Base-by-base conservation (phyloP, 371 early-diverging fungal species). In the Choanephora cucurbitarum region DNA sequence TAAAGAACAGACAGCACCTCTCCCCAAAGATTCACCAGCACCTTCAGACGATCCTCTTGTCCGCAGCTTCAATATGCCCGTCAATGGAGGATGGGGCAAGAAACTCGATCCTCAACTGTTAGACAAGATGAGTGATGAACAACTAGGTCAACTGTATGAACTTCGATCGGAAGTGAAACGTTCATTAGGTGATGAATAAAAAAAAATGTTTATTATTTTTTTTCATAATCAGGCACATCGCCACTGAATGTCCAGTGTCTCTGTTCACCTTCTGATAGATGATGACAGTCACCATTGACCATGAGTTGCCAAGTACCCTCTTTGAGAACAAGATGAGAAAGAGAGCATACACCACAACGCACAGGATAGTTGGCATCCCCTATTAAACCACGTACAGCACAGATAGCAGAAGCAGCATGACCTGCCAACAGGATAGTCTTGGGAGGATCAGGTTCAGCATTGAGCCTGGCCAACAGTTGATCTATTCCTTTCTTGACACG, bases 41-140 rank as follows among this genome's bases (percentile, higher is more conserved):
- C 66, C 70, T 34, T 52, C 53, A 21, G 43, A 68, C 18, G 75
- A 74, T 52, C 70, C 71, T 14, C 52, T 71, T 18, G 71, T 71
- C 5, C 60, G 64, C 34, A 69, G 69, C 28, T 70, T 69, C 50
- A 67, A 71, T 23, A 62, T 46, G 18, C 72, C 77, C 24, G 47
- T 45, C 5, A 64, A 64, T 10, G 72, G 69, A 6, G 76, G 72
- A 5, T 66, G 74, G 70, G 87, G 88, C 18, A 82, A 75, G 65
- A 82, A 73, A 49, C 23, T 89, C 18, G 77, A 80, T 28, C 13
- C 57, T 11, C 57, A 68, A 3, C 49, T 76, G 24, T 49, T 86
- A 37, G 85, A 89, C 5, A 85, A 79, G 57, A 73, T 89, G 79
- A 81, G 70, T 23, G 85, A 85, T 45, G 82, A 89, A 59, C 87